Base-by-base conservation (phyloP, 2,329 filamentous ascomycete genomes). In the Coleophoma cylindrospora region DNA sequence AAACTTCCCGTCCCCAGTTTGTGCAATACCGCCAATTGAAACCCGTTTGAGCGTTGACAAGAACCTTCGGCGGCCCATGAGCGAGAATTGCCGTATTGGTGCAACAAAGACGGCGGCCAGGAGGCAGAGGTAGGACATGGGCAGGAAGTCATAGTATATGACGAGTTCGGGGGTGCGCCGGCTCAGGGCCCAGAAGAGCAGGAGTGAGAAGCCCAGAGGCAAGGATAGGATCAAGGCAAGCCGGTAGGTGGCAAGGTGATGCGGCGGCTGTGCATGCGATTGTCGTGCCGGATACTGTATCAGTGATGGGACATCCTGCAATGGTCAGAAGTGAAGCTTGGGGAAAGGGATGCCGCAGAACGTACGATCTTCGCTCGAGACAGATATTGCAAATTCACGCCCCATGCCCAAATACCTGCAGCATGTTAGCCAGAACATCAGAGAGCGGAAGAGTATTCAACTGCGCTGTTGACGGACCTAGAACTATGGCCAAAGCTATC, bases 321-420 rank as follows among this genome's bases (percentile, higher is more conserved):
- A n/a, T 43, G 21, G 19, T 36, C 17, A 40, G 41, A 43, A 34
- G 36, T 27, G 15, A 36, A 47, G 40, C 45, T 19, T 41, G 21
- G 15, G 27, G 38, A 44, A 50, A 50, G 40, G 40, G 27, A 38
- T 12, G 13, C 15, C 15, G 13, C 15, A 38, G 37, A 43, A 66
- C 75, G 54, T 69, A 83, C 81, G 72, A 99, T 95, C 66, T 87
- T 87, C 63, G 84, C 75, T 51, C 82, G 71, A 62, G 86, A 78
- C 53, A 97, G 83, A 71, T 89, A 91, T 66, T 96, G 91, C 38
- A 97, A 81, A 72, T 96, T 97, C 60, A 87, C 70, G 57, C 86
- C 91, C 91, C 92, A 99, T 66, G 89, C 91, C 92, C 92, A 97
- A 63, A 95, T 85, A 60, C 89, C 91, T 95, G 58, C 53, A 27